Base-by-base conservation (phyloP, 1,284 basidiomycete species). In the Malassezia sympodialis region DNA sequence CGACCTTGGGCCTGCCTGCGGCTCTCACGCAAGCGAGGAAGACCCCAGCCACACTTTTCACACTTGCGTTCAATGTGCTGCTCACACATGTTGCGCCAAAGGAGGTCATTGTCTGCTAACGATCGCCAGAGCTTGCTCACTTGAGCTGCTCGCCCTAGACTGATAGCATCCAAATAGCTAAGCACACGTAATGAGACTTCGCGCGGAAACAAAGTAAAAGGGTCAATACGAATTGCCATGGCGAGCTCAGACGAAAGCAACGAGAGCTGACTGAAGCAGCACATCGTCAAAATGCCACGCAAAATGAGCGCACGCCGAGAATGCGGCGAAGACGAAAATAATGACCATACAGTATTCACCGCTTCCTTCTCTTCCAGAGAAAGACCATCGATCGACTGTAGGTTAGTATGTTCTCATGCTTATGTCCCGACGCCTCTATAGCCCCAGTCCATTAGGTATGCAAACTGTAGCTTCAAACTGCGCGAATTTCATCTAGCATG, bases 21-120 rank as follows among this genome's bases (percentile, higher is more conserved):
- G 68, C 83, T 84, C 71, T 94, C 88, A 49, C 57, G 67, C 27
- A 99, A 80, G 24, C 96, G 79, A 2, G 93, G 93, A 34, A 99
- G 78, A 15, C 91, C 91, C 93, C 94, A 98, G 6, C 93, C 93
- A 67, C 93, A 98, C 76, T 96, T 96, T 65, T 83, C 83, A 69
- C 93, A 99, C 73, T 93, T 94, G 70, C 91, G 84, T 45, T 94
- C 94, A 54, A 99, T 98, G 65, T 99, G 93, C 75, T 99, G 93
- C 70, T 96, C 90, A 75, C 94, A 98, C 77, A 99, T 98, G 32
- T 85, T 85, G 40, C 87, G 81, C 93, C 93, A 99, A 49, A 99
- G 81, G 40, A 93, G 80, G 67, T 99, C 89, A 73, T 98, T 93
- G 76, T 98, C 93, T 1, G 93, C 93, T 1, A 98, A 82, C 32